phyloP scores from a whole-genome alignment of 805 yeast species.

The Candida schatavii region DNA sequence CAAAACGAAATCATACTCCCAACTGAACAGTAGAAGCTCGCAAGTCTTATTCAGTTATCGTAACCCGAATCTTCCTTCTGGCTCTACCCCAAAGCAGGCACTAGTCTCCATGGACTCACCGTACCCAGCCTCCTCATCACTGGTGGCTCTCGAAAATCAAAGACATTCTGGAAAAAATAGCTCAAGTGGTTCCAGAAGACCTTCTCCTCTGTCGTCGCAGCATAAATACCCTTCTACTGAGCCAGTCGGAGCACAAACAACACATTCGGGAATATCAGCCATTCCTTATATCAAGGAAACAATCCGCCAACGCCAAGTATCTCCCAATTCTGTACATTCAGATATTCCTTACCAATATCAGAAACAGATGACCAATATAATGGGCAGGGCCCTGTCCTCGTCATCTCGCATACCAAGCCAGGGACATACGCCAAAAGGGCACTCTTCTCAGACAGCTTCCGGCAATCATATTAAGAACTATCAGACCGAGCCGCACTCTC shows the following conservation, averaged over 20 bases:
- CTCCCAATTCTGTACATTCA: not conserved
- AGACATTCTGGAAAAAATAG: constrained; percentile 8
- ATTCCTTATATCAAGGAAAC: constrained; percentile 2
- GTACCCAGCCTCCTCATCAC: constrained; percentile 15
- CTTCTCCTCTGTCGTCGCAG: not conserved
- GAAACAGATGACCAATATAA: not conserved
- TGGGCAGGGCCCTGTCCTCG: not conserved
- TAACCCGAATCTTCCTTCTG: constrained; percentile 17
- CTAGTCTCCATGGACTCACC: constrained; percentile 19
- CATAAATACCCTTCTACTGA: not conserved
- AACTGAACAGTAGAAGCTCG: constrained; percentile 24
- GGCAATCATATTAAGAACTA: no score
- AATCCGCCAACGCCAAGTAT: constrained; percentile 2
- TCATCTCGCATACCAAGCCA: not conserved
- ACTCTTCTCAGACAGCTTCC: not conserved
- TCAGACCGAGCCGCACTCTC: no score
- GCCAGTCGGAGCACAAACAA: not conserved
- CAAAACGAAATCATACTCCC: constrained; percentile 6
- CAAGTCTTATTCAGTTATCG: constrained; percentile 36
- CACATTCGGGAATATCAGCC: not conserved
- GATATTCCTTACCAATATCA: not conserved
- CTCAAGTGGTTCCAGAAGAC: not conserved
- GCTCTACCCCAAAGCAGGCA: not conserved
- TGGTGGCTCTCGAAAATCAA: constrained; percentile 9
- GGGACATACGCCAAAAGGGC: constrained; percentile 4